phyloP scores from a whole-genome alignment of 495 filamentous ascomycete genomes.

The Penicillium simplicissimum region DNA sequence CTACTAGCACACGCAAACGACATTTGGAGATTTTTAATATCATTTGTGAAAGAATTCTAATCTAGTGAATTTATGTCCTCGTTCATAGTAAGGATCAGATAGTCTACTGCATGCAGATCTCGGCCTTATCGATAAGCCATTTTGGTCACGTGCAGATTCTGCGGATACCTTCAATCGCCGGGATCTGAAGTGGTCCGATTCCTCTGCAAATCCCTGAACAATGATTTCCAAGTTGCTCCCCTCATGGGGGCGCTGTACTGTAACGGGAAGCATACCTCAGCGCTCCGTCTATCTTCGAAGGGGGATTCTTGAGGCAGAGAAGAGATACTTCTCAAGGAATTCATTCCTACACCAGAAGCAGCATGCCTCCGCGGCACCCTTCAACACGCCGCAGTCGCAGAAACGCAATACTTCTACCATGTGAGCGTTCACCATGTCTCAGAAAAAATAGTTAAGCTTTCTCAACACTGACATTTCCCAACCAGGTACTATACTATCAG shows the following conservation, averaged over 20 bases:
- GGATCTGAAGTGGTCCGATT: conserved; percentile 16
- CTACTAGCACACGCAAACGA: too few species aligned
- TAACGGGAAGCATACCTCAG: conserved; percentile 16
- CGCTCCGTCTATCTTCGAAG: conserved; percentile 18
- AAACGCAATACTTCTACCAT: conserved; percentile 48
- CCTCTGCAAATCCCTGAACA: conserved; percentile 16
- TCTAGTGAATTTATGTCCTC: neutral
- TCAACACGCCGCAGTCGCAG: conserved; percentile 44
- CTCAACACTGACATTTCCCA: neutral
- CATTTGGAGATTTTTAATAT: too few species aligned
- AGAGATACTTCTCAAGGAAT: conserved; percentile 43
- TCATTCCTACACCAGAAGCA: conserved; percentile 30
- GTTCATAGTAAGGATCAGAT: neutral
- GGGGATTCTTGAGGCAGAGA: conserved; percentile 28
- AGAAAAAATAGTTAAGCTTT: neutral
- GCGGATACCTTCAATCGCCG: conserved; percentile 13
- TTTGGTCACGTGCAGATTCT: conserved; percentile 17
- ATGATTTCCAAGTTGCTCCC: conserved; percentile 39
- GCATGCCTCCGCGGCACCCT: conserved; percentile 37
- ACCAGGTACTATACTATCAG: conserved; percentile 82
- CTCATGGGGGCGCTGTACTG: conserved; percentile 28
- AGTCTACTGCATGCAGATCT: neutral
- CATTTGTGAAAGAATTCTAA: neutral
- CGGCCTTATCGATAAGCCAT: conserved; percentile 22
- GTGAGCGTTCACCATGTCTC: conserved; percentile 22